These are phyloP conservation scores for Aspergillus kassunensis DNA, from an alignment of 495 filamentous ascomycete genomes.

Conservation along the genomic window DNA sequence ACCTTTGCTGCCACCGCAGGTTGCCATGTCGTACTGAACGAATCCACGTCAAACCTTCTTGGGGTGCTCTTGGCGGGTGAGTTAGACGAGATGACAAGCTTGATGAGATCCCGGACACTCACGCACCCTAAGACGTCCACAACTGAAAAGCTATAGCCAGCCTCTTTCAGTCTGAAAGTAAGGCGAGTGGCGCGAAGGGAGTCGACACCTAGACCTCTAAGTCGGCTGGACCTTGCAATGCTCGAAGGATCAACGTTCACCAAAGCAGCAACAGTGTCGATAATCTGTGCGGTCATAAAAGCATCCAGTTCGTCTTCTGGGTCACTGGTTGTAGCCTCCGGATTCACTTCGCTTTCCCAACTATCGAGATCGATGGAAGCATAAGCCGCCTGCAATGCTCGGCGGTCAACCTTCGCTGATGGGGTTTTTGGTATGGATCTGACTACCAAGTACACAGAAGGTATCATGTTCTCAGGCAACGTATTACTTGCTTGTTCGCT, in stretches of 20 bases:
- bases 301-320: constrained; percentile 1
- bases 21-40: constrained; percentile 24
- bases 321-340: constrained; percentile 3
- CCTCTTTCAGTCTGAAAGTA: constrained; percentile 23
- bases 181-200: constrained; percentile 34
- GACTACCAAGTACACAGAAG: constrained; percentile 29
- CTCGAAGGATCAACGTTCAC: constrained; percentile 21
- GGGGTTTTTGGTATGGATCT: constrained; percentile 28
- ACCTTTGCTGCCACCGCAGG: constrained; percentile 11
- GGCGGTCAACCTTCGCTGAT: constrained; percentile 33
- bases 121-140: constrained; percentile 27
- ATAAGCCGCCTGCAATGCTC: constrained; percentile 27
- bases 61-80: not conserved
- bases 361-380: constrained; percentile 23
- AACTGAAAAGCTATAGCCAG: constrained; percentile 23
- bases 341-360: constrained; percentile 27
- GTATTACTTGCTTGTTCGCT: constrained; percentile 18
- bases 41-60: constrained; percentile 20
- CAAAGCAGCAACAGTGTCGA: constrained; percentile 23
- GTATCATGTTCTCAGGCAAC: constrained; percentile 34
- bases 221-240: constrained; percentile 21
- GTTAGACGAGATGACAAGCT: constrained; percentile 8
- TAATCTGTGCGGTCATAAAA: constrained; percentile 12
- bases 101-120: constrained; percentile 23
- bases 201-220: constrained; percentile 32